A percentile compares a stretch with the other conserved stretches of the same genome.
phyloP scores from a whole-genome alignment of 1,284 basidiomycete species.

The Puccinia polysora region DNA sequence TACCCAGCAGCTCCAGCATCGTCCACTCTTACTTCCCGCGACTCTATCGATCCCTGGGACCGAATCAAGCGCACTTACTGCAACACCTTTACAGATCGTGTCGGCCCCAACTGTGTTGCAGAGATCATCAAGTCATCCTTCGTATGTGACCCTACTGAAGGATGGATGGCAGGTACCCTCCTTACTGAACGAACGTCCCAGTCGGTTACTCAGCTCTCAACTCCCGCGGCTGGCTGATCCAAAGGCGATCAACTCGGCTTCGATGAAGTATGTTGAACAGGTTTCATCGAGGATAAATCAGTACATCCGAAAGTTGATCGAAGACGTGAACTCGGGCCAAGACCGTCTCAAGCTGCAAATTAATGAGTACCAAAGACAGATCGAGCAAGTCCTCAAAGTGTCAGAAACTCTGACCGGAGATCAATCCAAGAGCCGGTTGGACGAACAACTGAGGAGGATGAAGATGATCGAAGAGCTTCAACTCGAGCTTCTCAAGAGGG shows the following conservation, averaged over 20 bases:
- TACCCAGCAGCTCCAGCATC: conserved; percentile 58
- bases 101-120: not conserved
- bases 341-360: conserved; percentile 67
- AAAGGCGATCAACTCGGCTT: not conserved
- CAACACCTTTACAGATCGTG: no score
- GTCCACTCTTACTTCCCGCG: conserved; percentile 23
- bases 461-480: conserved; percentile 3
- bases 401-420: not conserved
- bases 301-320: conserved; percentile 47
- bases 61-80: not conserved
- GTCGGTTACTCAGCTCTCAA: not conserved
- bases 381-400: no score
- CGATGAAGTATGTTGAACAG: not conserved
- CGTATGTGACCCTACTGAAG: not conserved
- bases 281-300: not conserved
- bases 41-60: not conserved
- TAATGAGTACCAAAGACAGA: conserved; percentile 67
- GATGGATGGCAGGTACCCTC: not conserved
- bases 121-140: not conserved
- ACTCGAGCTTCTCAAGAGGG: conserved; percentile 60
- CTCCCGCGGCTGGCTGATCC: not conserved
- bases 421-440: conserved; percentile 6
- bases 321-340: conserved; percentile 56
- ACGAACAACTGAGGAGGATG: conserved; percentile 6
- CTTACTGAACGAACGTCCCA: not conserved